Evolutionary conservation across 1,139 yeast genomes (phyloP).

Genomic region (Saccharomyces hybrid): DNA sequence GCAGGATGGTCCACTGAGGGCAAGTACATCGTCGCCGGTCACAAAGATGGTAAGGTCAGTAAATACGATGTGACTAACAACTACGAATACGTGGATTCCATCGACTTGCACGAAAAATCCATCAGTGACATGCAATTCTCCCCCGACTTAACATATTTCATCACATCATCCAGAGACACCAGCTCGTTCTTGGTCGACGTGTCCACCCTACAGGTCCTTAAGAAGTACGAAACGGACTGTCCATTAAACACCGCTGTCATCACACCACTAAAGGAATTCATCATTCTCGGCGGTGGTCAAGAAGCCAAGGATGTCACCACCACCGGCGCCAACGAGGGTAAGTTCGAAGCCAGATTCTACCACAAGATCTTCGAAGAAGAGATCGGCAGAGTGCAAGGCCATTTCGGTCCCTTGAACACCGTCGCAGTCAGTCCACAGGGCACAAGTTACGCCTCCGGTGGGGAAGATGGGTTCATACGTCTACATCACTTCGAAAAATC

Average conservation of each 20-base stretch:
- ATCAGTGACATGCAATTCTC: slow-evolving; percentile 89
- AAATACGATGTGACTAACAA: slow-evolving; percentile 76
- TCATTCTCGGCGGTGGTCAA: slow-evolving; percentile 98
- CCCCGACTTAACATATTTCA: slow-evolving; percentile 78
- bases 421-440: slow-evolving; percentile 95
- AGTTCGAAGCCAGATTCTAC: slow-evolving; percentile 92
- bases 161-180: slow-evolving; percentile 91
- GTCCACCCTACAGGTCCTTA: slow-evolving; percentile 63
- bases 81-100: slow-evolving; percentile 46
- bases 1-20: slow-evolving; percentile 86
- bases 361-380: slow-evolving; percentile 94
- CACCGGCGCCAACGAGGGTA: slow-evolving; percentile 88
- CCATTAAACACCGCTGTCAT: slow-evolving; percentile 95
- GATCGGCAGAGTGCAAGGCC: slow-evolving; percentile 95
- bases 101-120: slow-evolving; percentile 65
- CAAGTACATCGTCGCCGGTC: slow-evolving; percentile 74
- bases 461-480: slow-evolving; percentile 97
- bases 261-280: slow-evolving; percentile 86
- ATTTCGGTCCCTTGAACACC: slow-evolving; percentile 96
- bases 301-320: slow-evolving; percentile 98
- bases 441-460: slow-evolving; percentile 87
- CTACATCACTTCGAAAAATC: slow-evolving; percentile 88
- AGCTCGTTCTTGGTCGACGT: slow-evolving; percentile 75
- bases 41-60: slow-evolving; percentile 75
- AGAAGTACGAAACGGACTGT: slow-evolving; percentile 79